Evolutionary conservation across 768 basidiomycete genomes (phyloP).

Genomic region (Termitomyces sp.): DNA sequence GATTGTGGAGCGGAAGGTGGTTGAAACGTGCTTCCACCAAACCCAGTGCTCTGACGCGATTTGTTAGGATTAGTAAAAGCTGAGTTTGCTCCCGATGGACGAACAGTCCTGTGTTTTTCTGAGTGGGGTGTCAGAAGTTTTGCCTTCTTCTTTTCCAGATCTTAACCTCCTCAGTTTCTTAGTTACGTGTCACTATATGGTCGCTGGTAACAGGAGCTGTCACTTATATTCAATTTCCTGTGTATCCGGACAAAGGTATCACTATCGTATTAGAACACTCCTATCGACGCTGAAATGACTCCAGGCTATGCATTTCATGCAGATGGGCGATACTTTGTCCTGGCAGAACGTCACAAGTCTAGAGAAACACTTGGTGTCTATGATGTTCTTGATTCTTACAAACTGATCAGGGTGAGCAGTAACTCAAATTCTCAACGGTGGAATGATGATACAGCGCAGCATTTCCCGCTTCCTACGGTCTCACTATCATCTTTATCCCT

Average conservation of each 20-base stretch:
- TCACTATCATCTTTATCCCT: constrained; percentile 66
- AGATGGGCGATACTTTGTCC: constrained; percentile 78
- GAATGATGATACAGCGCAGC: constrained; percentile 37
- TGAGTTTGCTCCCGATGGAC: constrained; percentile 88
- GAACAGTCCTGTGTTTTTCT: constrained; percentile 82
- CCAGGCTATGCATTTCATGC: constrained; percentile 73
- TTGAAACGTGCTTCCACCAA: background rate
- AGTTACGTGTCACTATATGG: constrained; percentile 88
- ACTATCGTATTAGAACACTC: background rate
- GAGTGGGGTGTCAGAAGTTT: constrained; percentile 79
- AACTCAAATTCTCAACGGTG: background rate
- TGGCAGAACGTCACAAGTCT: constrained; percentile 87
- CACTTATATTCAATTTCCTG: constrained; percentile 83
- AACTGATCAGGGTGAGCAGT: constrained; percentile 59
- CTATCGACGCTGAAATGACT: background rate
- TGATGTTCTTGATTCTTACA: constrained; percentile 65
- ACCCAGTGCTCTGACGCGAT: background rate
- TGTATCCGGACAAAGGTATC: constrained; percentile 75
- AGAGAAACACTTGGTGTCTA: constrained; percentile 87
- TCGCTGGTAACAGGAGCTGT: constrained; percentile 69
- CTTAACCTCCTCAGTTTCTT: constrained; percentile 3
- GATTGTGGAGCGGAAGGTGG: constrained; percentile 74
- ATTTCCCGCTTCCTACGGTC: constrained; percentile 76
- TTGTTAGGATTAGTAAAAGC: constrained; percentile 65
- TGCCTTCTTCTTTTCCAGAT: background rate